Evolutionary conservation across 345 rosid genomes (phyloP), one percentile per base, ranked within the genome.

Genomic region (Erodium maritimum): DNA sequence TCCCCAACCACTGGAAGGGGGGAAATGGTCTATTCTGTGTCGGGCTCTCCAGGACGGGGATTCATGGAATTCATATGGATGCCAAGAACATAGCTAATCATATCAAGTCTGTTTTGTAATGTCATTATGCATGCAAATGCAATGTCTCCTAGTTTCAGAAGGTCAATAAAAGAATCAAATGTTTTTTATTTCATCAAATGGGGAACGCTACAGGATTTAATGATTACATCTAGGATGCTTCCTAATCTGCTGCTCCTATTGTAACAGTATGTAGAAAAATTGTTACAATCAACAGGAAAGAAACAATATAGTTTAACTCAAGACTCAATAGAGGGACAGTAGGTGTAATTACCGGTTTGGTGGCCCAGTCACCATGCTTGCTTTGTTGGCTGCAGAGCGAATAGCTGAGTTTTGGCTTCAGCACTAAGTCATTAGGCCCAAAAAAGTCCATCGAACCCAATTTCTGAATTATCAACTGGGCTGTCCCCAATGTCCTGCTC

Each of bases 401-500:
- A 29, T 5, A 29, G 9, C 25, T 14, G 14, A 7, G 33, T 4
- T 6, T 46, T 17, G 20, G 37, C 37, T 29, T 29, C 8, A 11
- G 37, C 5, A 11, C 9, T 29, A 42, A 29, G 45, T 57, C 13
- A 48, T 67, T 72, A 90, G 19, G 93, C 83, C 97, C 94, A 87
- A 10, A 83, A 71, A 33, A 84, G 71, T 64, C 90, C 90, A 50
- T 77, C 90, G 22, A 75, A 72, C 22, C 82, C 97, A 7, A 86
- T 78, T 69, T 88, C 98, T 50, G 84, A 69, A 77, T 82, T 88
- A 53, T 91, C 74, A 62, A 80, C 82, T 2, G 95, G 90, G 61
- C 82, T 74, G 55, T 88, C 84, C 0, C 80, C 83, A 19, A 66
- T 67, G 42, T 81, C 90, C 53, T 74, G 82, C 23, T 80, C 87